phyloP scores from a whole-genome alignment of 805 yeast species.

The Myxozyma monticola region DNA sequence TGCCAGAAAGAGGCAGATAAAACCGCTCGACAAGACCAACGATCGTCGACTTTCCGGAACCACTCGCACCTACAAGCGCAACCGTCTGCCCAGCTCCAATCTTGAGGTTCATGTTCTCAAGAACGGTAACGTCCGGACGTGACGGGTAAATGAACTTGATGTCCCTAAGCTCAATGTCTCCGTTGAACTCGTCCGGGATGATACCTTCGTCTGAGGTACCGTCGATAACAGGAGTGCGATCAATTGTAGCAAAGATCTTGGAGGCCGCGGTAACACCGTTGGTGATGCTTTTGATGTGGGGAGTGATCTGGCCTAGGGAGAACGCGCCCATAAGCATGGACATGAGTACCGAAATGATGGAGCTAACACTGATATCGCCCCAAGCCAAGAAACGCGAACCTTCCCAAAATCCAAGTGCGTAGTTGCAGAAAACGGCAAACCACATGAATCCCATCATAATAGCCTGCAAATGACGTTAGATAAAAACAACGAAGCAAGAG shows the following conservation, averaged over 20 bases:
- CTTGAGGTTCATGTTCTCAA: constrained; percentile 31
- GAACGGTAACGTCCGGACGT: constrained; percentile 35
- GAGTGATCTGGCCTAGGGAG: constrained; percentile 44
- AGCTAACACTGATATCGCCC: constrained; percentile 37
- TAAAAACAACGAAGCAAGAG: neutral
- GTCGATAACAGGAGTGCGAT: constrained; percentile 44
- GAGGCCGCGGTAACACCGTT: constrained; percentile 43
- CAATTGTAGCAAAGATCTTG: constrained; percentile 45
- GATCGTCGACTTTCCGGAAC: no score
- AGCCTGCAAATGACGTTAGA: constrained; percentile 15
- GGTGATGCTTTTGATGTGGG: constrained; percentile 41
- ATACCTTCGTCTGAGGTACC: no score
- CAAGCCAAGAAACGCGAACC: no score
- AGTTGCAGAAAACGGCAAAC: constrained; percentile 30
- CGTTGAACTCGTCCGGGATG: constrained; percentile 35
- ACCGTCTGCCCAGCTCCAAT: constrained; percentile 62
- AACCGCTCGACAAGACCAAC: constrained; percentile 82
- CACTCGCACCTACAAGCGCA: no score
- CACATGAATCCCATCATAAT: constrained; percentile 27
- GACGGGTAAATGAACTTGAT: no score
- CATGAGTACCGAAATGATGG: constrained; percentile 38
- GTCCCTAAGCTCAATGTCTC: constrained; percentile 38
- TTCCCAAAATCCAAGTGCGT: constrained; percentile 38
- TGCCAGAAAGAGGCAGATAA: constrained; percentile 74
- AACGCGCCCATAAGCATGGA: constrained; percentile 38